Evolutionary conservation across 192 early-diverging fungal genomes (phyloP).

Genomic region (Coemansia sp.): DNA sequence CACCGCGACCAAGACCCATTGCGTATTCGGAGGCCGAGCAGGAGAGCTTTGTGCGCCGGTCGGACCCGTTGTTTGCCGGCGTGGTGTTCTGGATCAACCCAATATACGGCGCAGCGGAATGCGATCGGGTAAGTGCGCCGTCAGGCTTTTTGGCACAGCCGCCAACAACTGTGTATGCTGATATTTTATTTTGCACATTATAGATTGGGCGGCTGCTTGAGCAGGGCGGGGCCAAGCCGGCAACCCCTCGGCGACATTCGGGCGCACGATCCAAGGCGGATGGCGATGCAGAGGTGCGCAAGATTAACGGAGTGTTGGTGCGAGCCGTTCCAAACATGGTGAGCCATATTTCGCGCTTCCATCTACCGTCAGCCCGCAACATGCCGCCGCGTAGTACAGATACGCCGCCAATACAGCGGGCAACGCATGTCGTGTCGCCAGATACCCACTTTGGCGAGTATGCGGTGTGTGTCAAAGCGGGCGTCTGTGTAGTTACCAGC

Average conservation of each 20-base stretch:
- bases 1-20: neutral
- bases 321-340: constrained; percentile 38
- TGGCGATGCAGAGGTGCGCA: neutral
- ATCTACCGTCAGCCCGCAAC: constrained; percentile 3
- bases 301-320: constrained; percentile 40
- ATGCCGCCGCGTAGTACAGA: neutral
- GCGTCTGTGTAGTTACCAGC: constrained; percentile 35
- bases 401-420: neutral
- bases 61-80: constrained; percentile 28
- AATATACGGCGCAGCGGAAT: constrained; percentile 5
- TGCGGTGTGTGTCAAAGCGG: constrained; percentile 19
- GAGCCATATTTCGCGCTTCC: constrained; percentile 34
- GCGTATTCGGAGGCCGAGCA: constrained; percentile 24
- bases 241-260: constrained; percentile 16
- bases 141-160: neutral
- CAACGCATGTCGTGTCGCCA: constrained; percentile 35
- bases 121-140: constrained; percentile 17
- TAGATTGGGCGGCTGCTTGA: constrained; percentile 34
- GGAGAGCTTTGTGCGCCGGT: constrained; percentile 22
- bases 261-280: neutral
- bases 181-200: neutral
- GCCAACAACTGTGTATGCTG: neutral
- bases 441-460: constrained; percentile 51
- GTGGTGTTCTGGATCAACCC: constrained; percentile 50
- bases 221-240: constrained; percentile 30